Conservation (phyloP, 2,329 filamentous ascomycete genomes). For the Hymenoscyphus repandus region DNA sequence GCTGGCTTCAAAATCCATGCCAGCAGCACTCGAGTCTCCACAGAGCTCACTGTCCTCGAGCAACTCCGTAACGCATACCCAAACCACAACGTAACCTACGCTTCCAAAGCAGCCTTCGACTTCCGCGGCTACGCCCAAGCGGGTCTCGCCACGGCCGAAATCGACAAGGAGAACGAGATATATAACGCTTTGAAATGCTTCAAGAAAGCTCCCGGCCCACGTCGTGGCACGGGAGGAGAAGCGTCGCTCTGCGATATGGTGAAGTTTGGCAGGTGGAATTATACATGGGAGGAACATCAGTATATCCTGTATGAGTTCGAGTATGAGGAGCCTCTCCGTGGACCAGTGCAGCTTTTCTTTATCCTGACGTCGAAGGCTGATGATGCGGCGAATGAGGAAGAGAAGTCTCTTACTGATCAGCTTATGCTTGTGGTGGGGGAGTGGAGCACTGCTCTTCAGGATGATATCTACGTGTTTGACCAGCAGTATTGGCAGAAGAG, state of each 20-base stretch:
- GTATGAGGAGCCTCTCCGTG: neutral
- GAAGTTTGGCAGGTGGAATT: constrained; percentile 17
- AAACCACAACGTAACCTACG: constrained; percentile 10
- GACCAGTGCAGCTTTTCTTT: constrained; percentile 10
- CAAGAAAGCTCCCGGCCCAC: constrained; percentile 6
- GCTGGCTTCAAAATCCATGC: constrained; percentile 10
- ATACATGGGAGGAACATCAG: constrained; percentile 11
- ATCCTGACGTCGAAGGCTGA: neutral
- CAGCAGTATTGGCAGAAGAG: constrained; percentile 57
- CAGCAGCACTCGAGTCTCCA: constrained; percentile 1
- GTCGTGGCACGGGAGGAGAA: neutral
- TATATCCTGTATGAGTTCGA: constrained; percentile 20
- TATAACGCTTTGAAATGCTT: constrained; percentile 5
- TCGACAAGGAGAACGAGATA: constrained; percentile 3
- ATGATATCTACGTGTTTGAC: constrained; percentile 64
- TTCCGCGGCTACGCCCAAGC: constrained; percentile 20
- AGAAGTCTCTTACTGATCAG: constrained; percentile 34
- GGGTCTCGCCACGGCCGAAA: constrained; percentile 9
- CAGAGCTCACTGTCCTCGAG: constrained; percentile 14
- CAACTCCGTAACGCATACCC: constrained; percentile 10
- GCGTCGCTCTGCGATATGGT: constrained; percentile 8
- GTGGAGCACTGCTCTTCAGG: constrained; percentile 53
- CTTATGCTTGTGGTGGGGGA: constrained; percentile 50
- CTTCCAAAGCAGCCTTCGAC: constrained; percentile 7
- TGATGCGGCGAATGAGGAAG: neutral